Evolutionary conservation across 192 early-diverging fungal genomes (phyloP), one percentile per base, ranked within the genome.

Genomic region (Rhizophagus clarus): DNA sequence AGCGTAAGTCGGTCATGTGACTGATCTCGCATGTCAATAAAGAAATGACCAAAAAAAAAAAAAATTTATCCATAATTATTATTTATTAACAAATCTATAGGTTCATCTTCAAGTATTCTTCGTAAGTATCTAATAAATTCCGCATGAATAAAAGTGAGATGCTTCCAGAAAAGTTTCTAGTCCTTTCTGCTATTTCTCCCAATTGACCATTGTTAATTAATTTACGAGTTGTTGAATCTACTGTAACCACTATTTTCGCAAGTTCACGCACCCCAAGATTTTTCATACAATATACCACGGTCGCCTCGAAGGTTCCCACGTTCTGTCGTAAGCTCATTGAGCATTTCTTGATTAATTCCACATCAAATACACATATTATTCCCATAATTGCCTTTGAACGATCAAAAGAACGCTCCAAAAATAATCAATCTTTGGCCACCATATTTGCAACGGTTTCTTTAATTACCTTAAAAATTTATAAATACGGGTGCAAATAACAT

Each of bases 321-420:
- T 60, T 74, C 72, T 11, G 40, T 49, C 22, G 15, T 17, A 74
- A 49, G 1, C 32, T 5, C 4, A 14, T 6, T 0, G 31, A n/a
- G 11, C 22, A 12, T 74, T 82, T 62, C 66, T 84, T 74, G 20
- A 88, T 88, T 14, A 89, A 72, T 26, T 84, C 87, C 20, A 87
- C 88, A 28, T 86, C 76, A 45, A 85, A 82, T 22, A 86, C 88
- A 24, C 87, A 85, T n/a, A n/a, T n/a, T 45, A 86, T 83, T 34
- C 88, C 73, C 88, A 89, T 89, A 26, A 84, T 83, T 9, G 81
- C 84, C 79, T 88, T 89, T n/a, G 88, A 17, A 76, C 1, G 12
- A 76, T 22, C 7, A 62, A 8, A 32, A 24, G 61, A 34, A 76
- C 74, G 14, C 62, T 4, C 12, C 24, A 8, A 62, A 62, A 62